Conservation (phyloP, 768 basidiomycete genomes). For the Erythrobasidium yunnanense region DNA sequence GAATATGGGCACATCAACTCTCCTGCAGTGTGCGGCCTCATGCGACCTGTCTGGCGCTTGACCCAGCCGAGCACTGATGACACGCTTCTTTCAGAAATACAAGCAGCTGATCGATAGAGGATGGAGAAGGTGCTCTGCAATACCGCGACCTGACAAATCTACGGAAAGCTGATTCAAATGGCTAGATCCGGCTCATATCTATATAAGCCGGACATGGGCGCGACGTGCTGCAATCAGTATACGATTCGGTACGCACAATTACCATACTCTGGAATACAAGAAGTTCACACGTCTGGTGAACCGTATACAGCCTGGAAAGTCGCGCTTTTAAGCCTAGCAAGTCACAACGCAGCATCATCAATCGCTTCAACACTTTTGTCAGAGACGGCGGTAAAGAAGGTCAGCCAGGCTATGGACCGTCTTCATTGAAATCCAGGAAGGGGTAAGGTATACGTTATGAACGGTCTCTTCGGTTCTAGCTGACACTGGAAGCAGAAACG, state of each 20-base stretch:
- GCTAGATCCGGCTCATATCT: slow-evolving; percentile 49
- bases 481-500: too few species aligned
- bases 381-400: slow-evolving; percentile 43
- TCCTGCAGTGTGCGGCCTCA: slow-evolving; percentile 15
- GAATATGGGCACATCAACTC: slow-evolving; percentile 27
- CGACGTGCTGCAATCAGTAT: slow-evolving; percentile 85
- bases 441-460: slow-evolving; percentile 5
- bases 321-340: slow-evolving; percentile 57
- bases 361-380: slow-evolving; percentile 69
- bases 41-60: background rate
- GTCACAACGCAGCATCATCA: slow-evolving; percentile 63
- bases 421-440: background rate
- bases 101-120: slow-evolving; percentile 43
- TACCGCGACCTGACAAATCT: background rate
- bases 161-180: too few species aligned
- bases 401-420: slow-evolving; percentile 30
- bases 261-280: background rate
- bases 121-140: slow-evolving; percentile 38
- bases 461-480: too few species aligned
- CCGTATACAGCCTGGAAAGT: slow-evolving; percentile 53
- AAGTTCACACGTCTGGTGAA: background rate
- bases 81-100: slow-evolving; percentile 40
- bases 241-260: slow-evolving; percentile 63
- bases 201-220: slow-evolving; percentile 73
- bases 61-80: background rate